Evolutionary conservation across 2,329 filamentous ascomycete species (phyloP).

Genomic region (Sclerotinia nivalis): DNA sequence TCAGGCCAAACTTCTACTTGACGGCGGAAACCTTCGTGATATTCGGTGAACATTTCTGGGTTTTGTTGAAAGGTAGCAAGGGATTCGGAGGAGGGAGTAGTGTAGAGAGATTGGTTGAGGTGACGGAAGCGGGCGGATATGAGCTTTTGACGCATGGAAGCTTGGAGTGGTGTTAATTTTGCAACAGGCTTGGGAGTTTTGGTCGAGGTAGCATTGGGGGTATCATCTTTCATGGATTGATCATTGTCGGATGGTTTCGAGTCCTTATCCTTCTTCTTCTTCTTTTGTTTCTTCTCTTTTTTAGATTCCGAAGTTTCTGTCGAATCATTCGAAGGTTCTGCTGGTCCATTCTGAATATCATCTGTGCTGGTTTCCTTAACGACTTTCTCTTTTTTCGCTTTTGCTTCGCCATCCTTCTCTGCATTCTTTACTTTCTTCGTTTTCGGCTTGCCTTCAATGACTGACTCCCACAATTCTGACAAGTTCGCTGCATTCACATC

Average conservation of each 20-base stretch:
- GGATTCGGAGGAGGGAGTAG: slow-evolving; percentile 81
- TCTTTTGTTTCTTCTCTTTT: slow-evolving; percentile 41
- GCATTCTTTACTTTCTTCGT: slow-evolving; percentile 32
- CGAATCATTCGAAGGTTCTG: slow-evolving; percentile 23
- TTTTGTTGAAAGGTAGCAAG: slow-evolving; percentile 78
- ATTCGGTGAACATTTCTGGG: slow-evolving; percentile 93
- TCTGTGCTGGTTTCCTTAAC: slow-evolving; percentile 30
- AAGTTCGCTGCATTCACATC: slow-evolving; percentile 70
- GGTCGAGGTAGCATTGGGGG: slow-evolving; percentile 5
- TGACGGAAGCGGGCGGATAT: slow-evolving; percentile 94
- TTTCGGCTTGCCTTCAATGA: slow-evolving; percentile 66
- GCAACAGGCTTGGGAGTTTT: slow-evolving; percentile 43
- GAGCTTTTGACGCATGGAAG: slow-evolving; percentile 92
- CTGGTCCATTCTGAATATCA: slow-evolving; percentile 36
- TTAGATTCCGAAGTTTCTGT: slow-evolving; percentile 24
- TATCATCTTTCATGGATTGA: not conserved
- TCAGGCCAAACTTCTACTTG: slow-evolving; percentile 96
- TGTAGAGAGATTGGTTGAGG: slow-evolving; percentile 96
- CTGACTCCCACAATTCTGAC: slow-evolving; percentile 73
- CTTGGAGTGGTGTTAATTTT: slow-evolving; percentile 88
- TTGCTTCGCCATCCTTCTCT: slow-evolving; percentile 33
- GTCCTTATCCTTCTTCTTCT: slow-evolving; percentile 41
- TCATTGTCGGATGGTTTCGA: slow-evolving; percentile 11
- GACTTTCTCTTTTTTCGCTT: slow-evolving; percentile 37
- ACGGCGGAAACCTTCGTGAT: slow-evolving; percentile 92